Evolutionary conservation across 1,284 basidiomycete genomes (phyloP), one percentile per base, ranked within the genome.

Genomic region (Rhodotorula sp.): DNA sequence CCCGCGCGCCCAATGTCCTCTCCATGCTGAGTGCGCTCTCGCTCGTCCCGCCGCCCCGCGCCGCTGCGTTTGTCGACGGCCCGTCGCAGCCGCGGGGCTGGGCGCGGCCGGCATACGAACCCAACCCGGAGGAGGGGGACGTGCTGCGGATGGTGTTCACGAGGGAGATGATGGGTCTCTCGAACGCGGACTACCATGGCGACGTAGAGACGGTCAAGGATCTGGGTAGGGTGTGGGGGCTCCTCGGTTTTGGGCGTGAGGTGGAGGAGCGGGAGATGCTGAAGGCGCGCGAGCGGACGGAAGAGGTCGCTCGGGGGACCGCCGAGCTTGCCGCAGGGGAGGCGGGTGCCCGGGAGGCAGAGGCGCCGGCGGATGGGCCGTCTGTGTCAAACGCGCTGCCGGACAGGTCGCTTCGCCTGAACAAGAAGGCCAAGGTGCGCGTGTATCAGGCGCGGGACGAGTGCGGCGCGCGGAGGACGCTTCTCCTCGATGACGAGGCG

Each of bases 171-270:
- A 69, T 73, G 72, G 72, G 69, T 19, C 51, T 76, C 41, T 71
- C 36, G 25, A 34, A 15, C 25, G 25, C 39, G 21, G 74, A 73
- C 51, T 76, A 73, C 36, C 22, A n/a, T 17, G 62, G 63, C 37
- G 67, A 76, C 39, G 67, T 76, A 34, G 72, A 71, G 56, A 73
- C 71, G 57, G 50, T 55, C 39, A 76, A 76, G 55, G 72, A 76
- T 39, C 37, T 76, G 21, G 67, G 44, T 4, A 39, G 34, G 9
- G 61, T 76, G 22, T 76, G 74, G 74, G 44, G 60, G 22, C 39
- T 34, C 1, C 34, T 71, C 7, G 55, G 48, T 15, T 36, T 69
- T 22, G 64, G 48, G n/a, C 15, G 51, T 15, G 53, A 44, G 6
- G 58, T 6, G 15, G 61, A 59, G 25, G 39, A 46, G 39, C 48